Base-by-base conservation (phyloP, 2,329 filamentous ascomycete genomes). In the Fusarium sambucinum region DNA sequence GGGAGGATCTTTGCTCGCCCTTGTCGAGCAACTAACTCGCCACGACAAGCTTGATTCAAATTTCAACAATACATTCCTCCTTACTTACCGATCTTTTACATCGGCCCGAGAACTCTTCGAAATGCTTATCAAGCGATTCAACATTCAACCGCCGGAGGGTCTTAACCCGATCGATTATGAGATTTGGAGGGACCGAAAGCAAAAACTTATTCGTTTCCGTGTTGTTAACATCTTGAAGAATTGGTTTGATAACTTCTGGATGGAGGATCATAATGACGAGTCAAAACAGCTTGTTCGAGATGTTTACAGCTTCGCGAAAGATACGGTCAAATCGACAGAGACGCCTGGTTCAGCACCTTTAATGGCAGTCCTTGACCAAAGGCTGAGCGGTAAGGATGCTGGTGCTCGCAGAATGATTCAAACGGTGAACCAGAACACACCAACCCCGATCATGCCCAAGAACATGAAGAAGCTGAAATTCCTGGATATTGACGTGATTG, bases 401-500 rank as follows among this genome's bases (percentile, higher is more conserved):
- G 90, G 92, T 21, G 91, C 90, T 12, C 94, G 96, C 76, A 89
- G 93, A 33, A 87, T 99, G 77, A 90, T 99, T 19, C 89, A 96
- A 66, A 98, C 94, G 1, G 84, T 96, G 68, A 95, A 90, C 76
- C 90, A 90, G 73, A 90, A 92, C 66, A 92, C 92, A 1, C 95
- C 96, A 6, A 83, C 91, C 35, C 93, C 96, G 2, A 97, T 98
- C 76, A 89, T 97, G 78, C 96, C 96, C 2, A 97, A 97, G 86
- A 97, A 98, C 78, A 97, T 99, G 94, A 97, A 96, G 87, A 99
- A 97, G 81, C 87, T 99, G 73, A 99, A 98, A 80, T 98, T 99
- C 81, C 82, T 98, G 57, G 96, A 99, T 77, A 97, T 99, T 72
- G 96, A 99, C 76, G 90, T 94, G 0, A 92, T 92, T 0, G 96